Conservation (phyloP, 345 rosid species). For the Moricandia arvensis region DNA sequence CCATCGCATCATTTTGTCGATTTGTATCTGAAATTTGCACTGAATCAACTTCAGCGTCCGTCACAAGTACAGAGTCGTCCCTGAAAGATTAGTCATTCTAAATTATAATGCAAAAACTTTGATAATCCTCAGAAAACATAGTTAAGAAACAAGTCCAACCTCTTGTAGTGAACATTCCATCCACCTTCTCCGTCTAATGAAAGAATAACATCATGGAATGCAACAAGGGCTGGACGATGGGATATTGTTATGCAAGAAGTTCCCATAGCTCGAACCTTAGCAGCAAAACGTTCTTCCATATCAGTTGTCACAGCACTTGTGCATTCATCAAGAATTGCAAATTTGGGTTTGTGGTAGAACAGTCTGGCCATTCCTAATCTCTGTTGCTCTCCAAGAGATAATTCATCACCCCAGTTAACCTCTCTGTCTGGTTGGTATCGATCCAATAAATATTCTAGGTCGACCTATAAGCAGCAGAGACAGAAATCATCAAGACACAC, state of each 20-base stretch:
- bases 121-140: slow-evolving; percentile 17
- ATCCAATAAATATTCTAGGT: slow-evolving; percentile 85
- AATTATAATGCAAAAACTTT: slow-evolving; percentile 8
- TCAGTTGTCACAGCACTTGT: slow-evolving; percentile 99
- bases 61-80: slow-evolving; percentile 53
- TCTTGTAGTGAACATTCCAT: slow-evolving; percentile 78
- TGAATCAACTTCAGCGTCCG: slow-evolving; percentile 48
- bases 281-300: slow-evolving; percentile 98
- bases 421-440: slow-evolving; percentile 89
- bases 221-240: slow-evolving; percentile 97
- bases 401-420: slow-evolving; percentile 96
- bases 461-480: slow-evolving; percentile 59
- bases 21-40: slow-evolving; percentile 50
- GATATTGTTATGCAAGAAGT: slow-evolving; percentile 99
- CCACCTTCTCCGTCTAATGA: slow-evolving; percentile 99
- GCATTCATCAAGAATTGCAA: slow-evolving; percentile 99
- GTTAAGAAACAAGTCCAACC: slow-evolving; percentile 47
- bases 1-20: slow-evolving; percentile 83
- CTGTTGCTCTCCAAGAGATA: slow-evolving; percentile 98
- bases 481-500: neutral
- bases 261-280: slow-evolving; percentile 98
- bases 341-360: slow-evolving; percentile 95
- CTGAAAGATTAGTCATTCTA: slow-evolving; percentile 44
- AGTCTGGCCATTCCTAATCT: slow-evolving; percentile 98
- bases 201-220: slow-evolving; percentile 92